phyloP scores from a whole-genome alignment of 2,329 filamentous ascomycete genomes.

The Nannizzia gypsea region DNA sequence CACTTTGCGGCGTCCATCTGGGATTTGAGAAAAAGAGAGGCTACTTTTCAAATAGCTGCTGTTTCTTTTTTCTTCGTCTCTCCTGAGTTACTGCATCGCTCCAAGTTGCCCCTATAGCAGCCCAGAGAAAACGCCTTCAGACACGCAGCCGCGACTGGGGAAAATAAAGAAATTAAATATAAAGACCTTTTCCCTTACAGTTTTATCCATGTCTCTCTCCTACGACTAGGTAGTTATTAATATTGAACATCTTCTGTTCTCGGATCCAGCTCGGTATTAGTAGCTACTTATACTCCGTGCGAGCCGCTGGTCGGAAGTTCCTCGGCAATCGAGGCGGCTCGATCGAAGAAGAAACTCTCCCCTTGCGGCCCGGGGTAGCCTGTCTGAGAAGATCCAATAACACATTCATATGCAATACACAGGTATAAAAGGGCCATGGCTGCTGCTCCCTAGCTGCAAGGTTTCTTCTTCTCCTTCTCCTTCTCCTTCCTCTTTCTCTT shows the following conservation, averaged over 20 bases:
- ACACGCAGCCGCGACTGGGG: not conserved
- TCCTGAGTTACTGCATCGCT: constrained; percentile 21
- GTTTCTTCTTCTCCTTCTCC: too few relatives aligned
- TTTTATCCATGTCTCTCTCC: too few relatives aligned
- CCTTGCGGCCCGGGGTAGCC: not conserved
- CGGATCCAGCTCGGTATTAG: not conserved
- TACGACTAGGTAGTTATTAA: too few relatives aligned
- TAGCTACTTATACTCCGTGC: too few relatives aligned
- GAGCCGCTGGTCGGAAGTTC: not conserved
- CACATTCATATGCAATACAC: not conserved
- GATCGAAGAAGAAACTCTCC: not conserved
- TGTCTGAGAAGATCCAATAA: too few relatives aligned
- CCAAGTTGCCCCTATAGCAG: constrained; percentile 29
- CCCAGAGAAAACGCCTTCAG: constrained; percentile 24
- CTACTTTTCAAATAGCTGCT: constrained; percentile 23
- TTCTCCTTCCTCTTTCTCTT: not conserved
- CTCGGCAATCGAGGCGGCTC: not conserved
- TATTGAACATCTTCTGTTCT: too few relatives aligned
- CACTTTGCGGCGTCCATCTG: constrained; percentile 26
- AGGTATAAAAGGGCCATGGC: not conserved
- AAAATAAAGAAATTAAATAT: not conserved
- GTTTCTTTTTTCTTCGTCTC: constrained; percentile 21
- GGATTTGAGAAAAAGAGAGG: constrained; percentile 25
- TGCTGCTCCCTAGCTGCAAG: too few relatives aligned
- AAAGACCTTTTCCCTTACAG: not conserved